Conservation (phyloP, 2,329 filamentous ascomycete species). For the Neofusicoccum ribis region DNA sequence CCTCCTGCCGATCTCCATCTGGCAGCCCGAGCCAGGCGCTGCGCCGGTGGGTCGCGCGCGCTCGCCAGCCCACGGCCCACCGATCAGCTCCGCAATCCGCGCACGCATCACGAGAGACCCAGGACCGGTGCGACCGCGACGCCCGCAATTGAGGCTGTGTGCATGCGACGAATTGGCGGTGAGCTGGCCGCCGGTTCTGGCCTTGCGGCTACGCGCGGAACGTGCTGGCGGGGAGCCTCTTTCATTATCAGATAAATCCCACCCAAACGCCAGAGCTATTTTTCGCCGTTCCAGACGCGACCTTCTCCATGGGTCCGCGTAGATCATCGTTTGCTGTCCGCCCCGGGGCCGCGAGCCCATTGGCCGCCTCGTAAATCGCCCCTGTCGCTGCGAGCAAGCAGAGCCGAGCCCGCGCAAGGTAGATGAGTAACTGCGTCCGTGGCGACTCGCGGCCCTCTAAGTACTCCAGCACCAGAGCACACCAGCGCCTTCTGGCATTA, state of each 20-base stretch:
- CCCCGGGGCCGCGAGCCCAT: not conserved
- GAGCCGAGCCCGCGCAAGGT: conserved; percentile 7
- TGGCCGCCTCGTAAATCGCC: conserved; percentile 1
- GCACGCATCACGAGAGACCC: conserved; percentile 10
- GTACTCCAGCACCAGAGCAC: not conserved
- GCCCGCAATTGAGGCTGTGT: conserved; percentile 14
- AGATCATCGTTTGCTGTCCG: not conserved
- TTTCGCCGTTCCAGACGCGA: conserved; percentile 8
- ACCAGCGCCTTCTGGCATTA: not conserved
- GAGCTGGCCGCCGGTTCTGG: not conserved
- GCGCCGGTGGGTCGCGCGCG: not conserved
- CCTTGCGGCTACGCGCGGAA: conserved; percentile 8
- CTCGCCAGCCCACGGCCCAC: not conserved
- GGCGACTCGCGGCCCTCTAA: not conserved
- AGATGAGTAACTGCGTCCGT: not conserved
- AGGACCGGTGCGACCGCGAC: not conserved
- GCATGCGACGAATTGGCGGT: conserved; percentile 7
- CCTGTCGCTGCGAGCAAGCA: conserved; percentile 5
- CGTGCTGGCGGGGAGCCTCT: not conserved
- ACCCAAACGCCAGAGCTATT: not conserved
- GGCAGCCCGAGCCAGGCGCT: not conserved
- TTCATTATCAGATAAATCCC: not conserved
- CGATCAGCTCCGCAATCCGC: not conserved
- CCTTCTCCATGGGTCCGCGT: not conserved
- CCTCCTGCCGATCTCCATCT: conserved; percentile 11